Base-by-base conservation (phyloP, 441 rosid genomes). In the Caryocar brasiliense region DNA sequence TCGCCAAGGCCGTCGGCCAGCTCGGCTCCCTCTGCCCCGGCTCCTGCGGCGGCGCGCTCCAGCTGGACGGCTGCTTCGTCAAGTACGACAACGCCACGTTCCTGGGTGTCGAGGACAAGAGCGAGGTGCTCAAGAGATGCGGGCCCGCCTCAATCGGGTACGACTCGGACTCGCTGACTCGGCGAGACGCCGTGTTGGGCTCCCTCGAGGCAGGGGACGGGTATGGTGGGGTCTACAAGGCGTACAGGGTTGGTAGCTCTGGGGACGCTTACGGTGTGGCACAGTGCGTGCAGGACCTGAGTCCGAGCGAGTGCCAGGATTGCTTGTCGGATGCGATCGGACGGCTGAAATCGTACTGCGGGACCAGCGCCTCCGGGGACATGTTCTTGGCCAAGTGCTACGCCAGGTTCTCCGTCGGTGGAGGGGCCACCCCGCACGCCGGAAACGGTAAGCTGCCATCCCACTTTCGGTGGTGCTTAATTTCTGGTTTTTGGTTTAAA, bases 361-460 rank as follows among this genome's bases (percentile, higher is more conserved):
- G 61, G 2, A 48, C 62, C 29, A 47, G 78, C 25, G 27, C 47
- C 26, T 77, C 85, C 40, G 83, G 79, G 1, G 81, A 74, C 28
- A 56, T 76, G 56, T 82, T 67, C 72, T 58, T 82, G 54, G 72
- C 72, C 22, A 82, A 79, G 66, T 82, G 89, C 64, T 82, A 79
- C 67, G 85, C 64, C 47, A 78, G 78, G 2, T 81, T 72, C 53
- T 70, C 72, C 35, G 66, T 10, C 14, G 55, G n/a, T 9, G 71
- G 81, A 39, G 84, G 73, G 9, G 51, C 48, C 55, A 78, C 66
- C 62, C 77, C 85, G 22, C 51, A 70, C 67, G 71, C 51, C 45
- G 58, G 59, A 6, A 11, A 70, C 4, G 88, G 84, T 78, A 72
- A 71, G 85, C 61, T 11, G 26, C 27, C 25, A 39, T n/a, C n/a